These are phyloP conservation scores for Ophiostoma sp. DNA, from an alignment of 2,329 filamentous ascomycete genomes.

Conservation along the genomic window DNA sequence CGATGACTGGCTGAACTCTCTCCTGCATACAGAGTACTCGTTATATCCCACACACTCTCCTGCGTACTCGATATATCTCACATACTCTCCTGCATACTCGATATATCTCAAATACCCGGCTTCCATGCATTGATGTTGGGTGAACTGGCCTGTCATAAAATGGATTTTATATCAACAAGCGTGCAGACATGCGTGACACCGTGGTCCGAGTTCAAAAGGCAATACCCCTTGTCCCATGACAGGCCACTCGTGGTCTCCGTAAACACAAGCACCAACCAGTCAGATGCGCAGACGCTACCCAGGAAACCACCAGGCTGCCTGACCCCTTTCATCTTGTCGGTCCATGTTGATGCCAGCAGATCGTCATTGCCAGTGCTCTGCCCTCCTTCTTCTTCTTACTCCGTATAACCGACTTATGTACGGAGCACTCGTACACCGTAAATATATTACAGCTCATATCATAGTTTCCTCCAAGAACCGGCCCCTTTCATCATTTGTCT, in stretches of 20 bases:
- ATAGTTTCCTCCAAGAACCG: background rate
- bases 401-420: background rate
- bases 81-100: too few relatives aligned
- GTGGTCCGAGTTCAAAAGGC: background rate
- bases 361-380: background rate
- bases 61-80: too few relatives aligned
- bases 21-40: too few relatives aligned
- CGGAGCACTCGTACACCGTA: background rate
- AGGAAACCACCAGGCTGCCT: background rate
- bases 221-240: background rate
- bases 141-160: background rate
- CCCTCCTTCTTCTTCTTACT: background rate
- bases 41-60: too few relatives aligned
- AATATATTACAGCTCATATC: background rate
- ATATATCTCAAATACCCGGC: too few relatives aligned
- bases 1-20: too few relatives aligned
- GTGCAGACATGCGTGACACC: background rate
- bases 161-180: background rate
- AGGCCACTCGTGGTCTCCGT: background rate
- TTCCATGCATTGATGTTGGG: background rate
- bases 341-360: background rate
- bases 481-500: background rate
- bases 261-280: background rate
- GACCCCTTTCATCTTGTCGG: constrained; percentile 12
- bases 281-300: background rate